Evolutionary conservation across 306 rosid species (phyloP).

Genomic region (Vigna radiata): DNA sequence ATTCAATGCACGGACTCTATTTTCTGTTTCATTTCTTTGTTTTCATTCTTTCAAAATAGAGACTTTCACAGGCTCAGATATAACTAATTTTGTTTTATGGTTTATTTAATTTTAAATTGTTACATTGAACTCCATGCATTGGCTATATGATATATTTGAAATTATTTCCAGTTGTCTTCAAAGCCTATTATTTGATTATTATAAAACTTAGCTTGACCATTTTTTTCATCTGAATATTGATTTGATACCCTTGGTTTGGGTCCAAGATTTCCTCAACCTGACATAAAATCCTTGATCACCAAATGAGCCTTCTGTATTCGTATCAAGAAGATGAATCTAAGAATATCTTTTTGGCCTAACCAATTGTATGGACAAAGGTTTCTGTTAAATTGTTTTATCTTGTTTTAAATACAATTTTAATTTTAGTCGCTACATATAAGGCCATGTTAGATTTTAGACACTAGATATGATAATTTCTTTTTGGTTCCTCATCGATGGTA

Average conservation of each 20-base stretch:
- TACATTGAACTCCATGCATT: neutral
- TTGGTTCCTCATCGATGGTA: neutral
- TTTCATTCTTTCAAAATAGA: neutral
- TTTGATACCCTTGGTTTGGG: neutral
- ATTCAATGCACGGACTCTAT: neutral
- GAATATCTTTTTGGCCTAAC: neutral
- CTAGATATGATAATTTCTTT: neutral
- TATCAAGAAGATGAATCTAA: conserved; percentile 27
- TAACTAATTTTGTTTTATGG: neutral
- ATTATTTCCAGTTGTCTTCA: neutral
- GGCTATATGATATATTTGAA: neutral
- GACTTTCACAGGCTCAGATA: neutral
- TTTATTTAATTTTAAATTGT: neutral
- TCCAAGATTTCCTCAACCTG: neutral
- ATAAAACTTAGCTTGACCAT: neutral
- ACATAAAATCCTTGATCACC: conserved; percentile 6
- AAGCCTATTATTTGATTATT: neutral
- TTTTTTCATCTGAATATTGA: neutral
- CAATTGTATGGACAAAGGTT: conserved; percentile 9
- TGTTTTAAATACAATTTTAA: neutral
- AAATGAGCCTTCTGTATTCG: conserved; percentile 8
- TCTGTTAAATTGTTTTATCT: conserved; percentile 8
- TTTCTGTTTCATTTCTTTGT: neutral
- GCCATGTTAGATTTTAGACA: neutral
- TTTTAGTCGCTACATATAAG: neutral